phyloP scores from a whole-genome alignment of 805 yeast genomes.

The Wickerhamiella azymoides region DNA sequence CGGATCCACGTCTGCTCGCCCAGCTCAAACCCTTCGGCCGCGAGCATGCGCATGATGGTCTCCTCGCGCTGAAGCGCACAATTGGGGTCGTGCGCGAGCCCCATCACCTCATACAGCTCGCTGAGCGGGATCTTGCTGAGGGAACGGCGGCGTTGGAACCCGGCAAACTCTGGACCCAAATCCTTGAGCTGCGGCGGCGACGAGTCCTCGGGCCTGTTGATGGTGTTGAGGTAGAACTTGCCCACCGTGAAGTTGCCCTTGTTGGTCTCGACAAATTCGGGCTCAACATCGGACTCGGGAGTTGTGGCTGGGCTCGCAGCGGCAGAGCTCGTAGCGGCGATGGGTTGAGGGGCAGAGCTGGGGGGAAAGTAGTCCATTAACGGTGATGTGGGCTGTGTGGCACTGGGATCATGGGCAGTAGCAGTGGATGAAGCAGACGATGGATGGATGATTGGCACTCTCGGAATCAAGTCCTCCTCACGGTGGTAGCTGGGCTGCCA shows the following conservation, averaged over 20 bases:
- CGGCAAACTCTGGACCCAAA: not conserved
- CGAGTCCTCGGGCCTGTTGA: not conserved
- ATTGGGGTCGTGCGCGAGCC: constrained; percentile 25
- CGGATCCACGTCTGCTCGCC: constrained; percentile 79
- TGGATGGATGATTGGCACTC: too few relatives aligned
- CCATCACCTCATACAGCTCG: constrained; percentile 28
- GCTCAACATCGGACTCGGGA: not conserved
- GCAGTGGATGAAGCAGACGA: too few relatives aligned
- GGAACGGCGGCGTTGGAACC: constrained; percentile 17
- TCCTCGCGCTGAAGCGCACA: constrained; percentile 28
- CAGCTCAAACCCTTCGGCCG: constrained; percentile 50
- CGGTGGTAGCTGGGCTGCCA: not conserved
- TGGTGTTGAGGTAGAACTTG: not conserved
- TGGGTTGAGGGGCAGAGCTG: too few relatives aligned
- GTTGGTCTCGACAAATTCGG: not conserved
- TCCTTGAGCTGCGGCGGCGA: not conserved
- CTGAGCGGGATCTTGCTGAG: constrained; percentile 28
- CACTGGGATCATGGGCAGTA: too few relatives aligned
- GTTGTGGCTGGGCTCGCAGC: not conserved
- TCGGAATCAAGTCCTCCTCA: too few relatives aligned
- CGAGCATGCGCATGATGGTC: constrained; percentile 26
- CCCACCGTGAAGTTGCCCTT: not conserved
- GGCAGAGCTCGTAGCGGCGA: too few relatives aligned
- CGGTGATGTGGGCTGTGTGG: too few relatives aligned
- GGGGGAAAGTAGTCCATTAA: too few relatives aligned